Evolutionary conservation across 192 early-diverging fungal species (phyloP), one percentile per base, ranked within the genome.

Genomic region (Coemansia sp.): DNA sequence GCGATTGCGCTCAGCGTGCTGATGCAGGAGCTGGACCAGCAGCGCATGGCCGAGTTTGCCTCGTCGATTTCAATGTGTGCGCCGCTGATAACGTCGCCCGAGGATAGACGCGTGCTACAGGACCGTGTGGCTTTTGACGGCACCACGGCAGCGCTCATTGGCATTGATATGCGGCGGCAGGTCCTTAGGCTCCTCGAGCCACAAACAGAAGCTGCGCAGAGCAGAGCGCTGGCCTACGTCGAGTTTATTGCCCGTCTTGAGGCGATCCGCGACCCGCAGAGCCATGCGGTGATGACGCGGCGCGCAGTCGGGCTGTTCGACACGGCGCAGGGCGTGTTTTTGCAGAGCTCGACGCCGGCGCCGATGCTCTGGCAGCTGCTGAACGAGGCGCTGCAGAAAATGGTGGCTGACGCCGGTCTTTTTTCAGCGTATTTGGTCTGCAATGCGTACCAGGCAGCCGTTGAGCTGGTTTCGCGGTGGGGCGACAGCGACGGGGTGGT

Each of bases 111-210:
- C 2, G 33, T 18, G 3, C 54, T 77, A 2, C 63, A 48, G 7
- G 28, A 16, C 11, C 33, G 28, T 8, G 32, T 69, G 25, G 67
- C 67, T 17, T 77, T 69, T 52, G 63, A 66, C 55, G 1, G 36
- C 12, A 32, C 31, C 30, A 31, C 42, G 12, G 61, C 68, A 17
- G 42, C 48, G 18, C 5, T 16, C 33, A 0, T 45, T 77, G 52
- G 63, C 32, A 7, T 20, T 56, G 7, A 64, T 28, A 11, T 7
- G 42, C 42, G 42, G 10, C 42, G 16, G 42, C 42, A 45, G 42
- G 42, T 45, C 11, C 42, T 45, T 45, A 14, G 2, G 42, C 42
- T 45, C 16, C 8, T 45, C n/a, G 42, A 45, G 12, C 11, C 5
- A 36, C 34, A 4, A 36, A 45, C 11, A 45, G 12, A 14, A 3